Conservation (phyloP, 768 basidiomycete genomes). For the Tylopilus sp. region DNA sequence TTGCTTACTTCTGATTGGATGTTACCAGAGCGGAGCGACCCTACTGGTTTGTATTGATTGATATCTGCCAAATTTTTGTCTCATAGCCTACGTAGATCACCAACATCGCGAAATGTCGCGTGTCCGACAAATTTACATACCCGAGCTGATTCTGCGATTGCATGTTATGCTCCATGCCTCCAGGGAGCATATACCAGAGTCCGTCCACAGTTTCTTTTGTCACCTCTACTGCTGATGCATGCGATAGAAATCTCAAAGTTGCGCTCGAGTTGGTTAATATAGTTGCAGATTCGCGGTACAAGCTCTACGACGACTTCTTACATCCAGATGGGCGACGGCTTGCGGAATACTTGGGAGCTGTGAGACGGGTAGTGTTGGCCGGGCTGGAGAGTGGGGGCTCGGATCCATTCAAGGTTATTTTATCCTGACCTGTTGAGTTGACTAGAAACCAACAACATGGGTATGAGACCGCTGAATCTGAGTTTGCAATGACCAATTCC, state of each 20-base stretch:
- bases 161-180: conserved; percentile 72
- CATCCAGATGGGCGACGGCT: conserved; percentile 54
- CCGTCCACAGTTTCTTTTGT: conserved; percentile 24
- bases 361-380: conserved; percentile 68
- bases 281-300: conserved; percentile 84
- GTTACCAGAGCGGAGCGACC: conserved; percentile 48
- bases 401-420: conserved; percentile 61
- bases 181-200: conserved; percentile 63
- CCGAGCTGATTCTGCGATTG: conserved; percentile 83
- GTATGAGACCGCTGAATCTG: background rate
- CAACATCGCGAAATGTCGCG: conserved; percentile 66
- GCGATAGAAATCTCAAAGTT: conserved; percentile 65
- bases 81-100: conserved; percentile 42
- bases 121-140: conserved; percentile 87
- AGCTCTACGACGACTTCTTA: conserved; percentile 83
- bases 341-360: conserved; percentile 68
- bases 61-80: background rate
- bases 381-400: conserved; percentile 73
- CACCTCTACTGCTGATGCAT: conserved; percentile 1
- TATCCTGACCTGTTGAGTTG: conserved; percentile 15
- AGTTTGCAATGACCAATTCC: background rate
- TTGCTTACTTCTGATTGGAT: conserved; percentile 80
- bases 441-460: background rate
- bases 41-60: conserved; percentile 28
- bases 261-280: conserved; percentile 77